phyloP scores from a whole-genome alignment of 495 filamentous ascomycete genomes.

The Cenococcum geophilum region DNA sequence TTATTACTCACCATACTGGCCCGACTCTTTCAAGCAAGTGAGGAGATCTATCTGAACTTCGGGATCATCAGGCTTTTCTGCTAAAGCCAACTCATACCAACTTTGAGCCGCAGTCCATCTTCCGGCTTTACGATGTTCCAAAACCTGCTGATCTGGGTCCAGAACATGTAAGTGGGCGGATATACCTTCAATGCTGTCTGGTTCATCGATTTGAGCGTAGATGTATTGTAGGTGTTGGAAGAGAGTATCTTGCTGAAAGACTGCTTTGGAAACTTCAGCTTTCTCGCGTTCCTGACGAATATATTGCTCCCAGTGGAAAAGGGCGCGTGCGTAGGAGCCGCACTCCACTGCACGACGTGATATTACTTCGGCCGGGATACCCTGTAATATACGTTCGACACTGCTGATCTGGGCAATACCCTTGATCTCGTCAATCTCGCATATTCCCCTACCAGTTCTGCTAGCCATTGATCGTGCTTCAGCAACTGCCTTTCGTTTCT shows the following conservation, averaged over 20 bases:
- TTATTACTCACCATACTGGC: conserved; percentile 64
- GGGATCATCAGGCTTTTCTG: conserved; percentile 66
- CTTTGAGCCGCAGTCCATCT: conserved; percentile 96
- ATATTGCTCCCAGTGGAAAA: conserved; percentile 92
- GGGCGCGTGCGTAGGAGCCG: conserved; percentile 81
- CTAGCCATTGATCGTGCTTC: conserved; percentile 31
- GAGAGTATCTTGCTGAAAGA: conserved; percentile 41
- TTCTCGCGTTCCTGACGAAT: conserved; percentile 56
- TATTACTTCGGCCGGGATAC: conserved; percentile 78
- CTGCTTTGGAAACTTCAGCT: conserved; percentile 33
- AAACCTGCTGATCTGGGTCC: conserved; percentile 82
- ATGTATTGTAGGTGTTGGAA: conserved; percentile 81
- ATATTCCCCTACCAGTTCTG: conserved; percentile 30
- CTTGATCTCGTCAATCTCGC: conserved; percentile 35
- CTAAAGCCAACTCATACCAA: conserved; percentile 89
- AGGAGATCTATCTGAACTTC: conserved; percentile 78
- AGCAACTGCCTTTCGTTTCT: conserved; percentile 56
- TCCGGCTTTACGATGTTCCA: conserved; percentile 88
- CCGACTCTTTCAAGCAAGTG: conserved; percentile 84
- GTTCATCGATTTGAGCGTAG: conserved; percentile 95
- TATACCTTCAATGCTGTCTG: conserved; percentile 92
- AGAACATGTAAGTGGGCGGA: conserved; percentile 75
- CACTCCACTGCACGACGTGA: conserved; percentile 83
- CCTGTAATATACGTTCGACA: conserved; percentile 57
- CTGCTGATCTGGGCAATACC: conserved; percentile 50